A percentile compares a stretch with the other conserved stretches of the same genome.
Evolutionary conservation across 306 rosid genomes (phyloP).

Genomic region (Prunus armeniaca): DNA sequence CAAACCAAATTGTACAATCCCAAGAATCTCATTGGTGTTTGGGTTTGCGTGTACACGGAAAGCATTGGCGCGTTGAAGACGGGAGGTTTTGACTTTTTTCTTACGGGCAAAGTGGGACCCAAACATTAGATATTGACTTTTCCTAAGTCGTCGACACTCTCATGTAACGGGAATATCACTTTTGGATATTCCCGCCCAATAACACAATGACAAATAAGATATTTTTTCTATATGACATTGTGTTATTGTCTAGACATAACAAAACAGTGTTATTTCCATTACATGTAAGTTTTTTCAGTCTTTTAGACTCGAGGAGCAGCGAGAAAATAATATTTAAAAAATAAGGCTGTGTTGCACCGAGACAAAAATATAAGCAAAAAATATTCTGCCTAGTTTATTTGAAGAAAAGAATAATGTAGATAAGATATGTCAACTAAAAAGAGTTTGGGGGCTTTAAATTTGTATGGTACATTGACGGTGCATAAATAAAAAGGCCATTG

Average conservation of each 20-base stretch:
- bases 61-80: slow-evolving; percentile 1
- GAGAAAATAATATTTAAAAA: no score
- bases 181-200: fast-evolving
- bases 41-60: neutral
- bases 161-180: no score
- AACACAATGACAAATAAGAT: fast-evolving
- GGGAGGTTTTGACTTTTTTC: neutral
- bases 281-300: fast-evolving
- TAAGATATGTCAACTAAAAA: no score
- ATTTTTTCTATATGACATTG: fast-evolving
- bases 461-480: no score
- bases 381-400: neutral
- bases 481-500: no score
- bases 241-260: no score
- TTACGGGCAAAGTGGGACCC: neutral
- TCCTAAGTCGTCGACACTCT: no score
- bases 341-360: neutral
- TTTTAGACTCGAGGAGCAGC: no score
- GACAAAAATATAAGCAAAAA: neutral
- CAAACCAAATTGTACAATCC: neutral
- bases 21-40: neutral
- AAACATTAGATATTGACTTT: no score
- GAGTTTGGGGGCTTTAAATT: neutral
- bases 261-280: fast-evolving
- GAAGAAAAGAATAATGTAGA: neutral